Evolutionary conservation across 495 filamentous ascomycete species (phyloP).

Genomic region (Podospora australis): DNA sequence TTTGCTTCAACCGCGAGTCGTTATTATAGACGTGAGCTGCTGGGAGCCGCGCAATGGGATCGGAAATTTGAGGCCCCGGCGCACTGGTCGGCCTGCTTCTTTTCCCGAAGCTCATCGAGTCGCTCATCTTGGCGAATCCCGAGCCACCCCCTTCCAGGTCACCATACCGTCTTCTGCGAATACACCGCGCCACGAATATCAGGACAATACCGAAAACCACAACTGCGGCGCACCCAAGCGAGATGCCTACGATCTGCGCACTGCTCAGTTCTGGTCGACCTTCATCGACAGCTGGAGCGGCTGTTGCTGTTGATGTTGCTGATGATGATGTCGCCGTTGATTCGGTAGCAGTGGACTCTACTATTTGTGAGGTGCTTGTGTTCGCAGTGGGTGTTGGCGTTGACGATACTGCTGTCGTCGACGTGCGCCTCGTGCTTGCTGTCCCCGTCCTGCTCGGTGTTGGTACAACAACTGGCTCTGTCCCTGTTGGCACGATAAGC

Average conservation of each 20-base stretch:
- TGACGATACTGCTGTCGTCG: conserved; percentile 6
- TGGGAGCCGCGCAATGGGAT: conserved; percentile 25
- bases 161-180: conserved; percentile 29
- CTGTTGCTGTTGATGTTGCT: conserved; percentile 3
- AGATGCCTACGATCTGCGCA: conserved; percentile 42
- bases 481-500: conserved; percentile 31
- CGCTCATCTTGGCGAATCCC: conserved; percentile 32
- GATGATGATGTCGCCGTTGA: conserved; percentile 12
- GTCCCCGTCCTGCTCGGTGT: conserved; percentile 17
- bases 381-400: conserved; percentile 8
- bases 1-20: conserved; percentile 30
- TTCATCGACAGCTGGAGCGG: not conserved
- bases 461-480: conserved; percentile 19
- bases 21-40: conserved; percentile 1
- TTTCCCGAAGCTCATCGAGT: conserved; percentile 23
- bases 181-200: conserved; percentile 36
- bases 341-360: conserved; percentile 6
- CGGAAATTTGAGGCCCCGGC: conserved; percentile 27
- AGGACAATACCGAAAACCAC: conserved; percentile 31
- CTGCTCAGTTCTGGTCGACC: conserved; percentile 21
- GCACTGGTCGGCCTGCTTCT: conserved; percentile 8
- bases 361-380: conserved; percentile 13
- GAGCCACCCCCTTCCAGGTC: conserved; percentile 26
- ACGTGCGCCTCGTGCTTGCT: conserved; percentile 7
- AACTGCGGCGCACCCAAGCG: conserved; percentile 37